Evolutionary conservation across 352 stramenopile genomes (phyloP).

Genomic region (Pythium rhizo-oryzae): DNA sequence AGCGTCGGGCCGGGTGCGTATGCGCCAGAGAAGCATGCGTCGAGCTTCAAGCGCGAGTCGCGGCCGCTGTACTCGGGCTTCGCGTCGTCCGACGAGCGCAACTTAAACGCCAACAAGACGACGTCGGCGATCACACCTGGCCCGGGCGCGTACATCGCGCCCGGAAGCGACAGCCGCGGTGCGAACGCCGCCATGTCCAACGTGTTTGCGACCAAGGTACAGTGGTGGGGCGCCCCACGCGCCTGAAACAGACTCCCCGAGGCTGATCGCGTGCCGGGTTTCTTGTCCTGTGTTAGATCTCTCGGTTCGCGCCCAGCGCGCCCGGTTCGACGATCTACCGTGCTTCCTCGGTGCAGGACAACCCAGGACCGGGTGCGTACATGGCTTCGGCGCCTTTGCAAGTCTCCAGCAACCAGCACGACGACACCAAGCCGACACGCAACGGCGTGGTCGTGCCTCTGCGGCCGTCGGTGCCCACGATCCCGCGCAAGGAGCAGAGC

Average conservation of each 20-base stretch:
- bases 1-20: slow-evolving; percentile 72
- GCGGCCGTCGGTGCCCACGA: slow-evolving; percentile 65
- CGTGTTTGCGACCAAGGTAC: slow-evolving; percentile 72
- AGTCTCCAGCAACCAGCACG: slow-evolving; percentile 13
- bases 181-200: slow-evolving; percentile 42
- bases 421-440: slow-evolving; percentile 1
- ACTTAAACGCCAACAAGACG: slow-evolving; percentile 80
- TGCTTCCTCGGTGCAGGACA: slow-evolving; percentile 71
- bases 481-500: slow-evolving; percentile 73
- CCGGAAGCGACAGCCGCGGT: slow-evolving; percentile 15
- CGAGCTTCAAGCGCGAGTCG: slow-evolving; percentile 47
- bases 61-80: slow-evolving; percentile 69
- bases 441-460: slow-evolving; percentile 19
- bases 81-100: slow-evolving; percentile 65
- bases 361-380: slow-evolving; percentile 53
- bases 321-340: slow-evolving; percentile 72
- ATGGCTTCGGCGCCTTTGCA: neutral
- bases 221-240: neutral
- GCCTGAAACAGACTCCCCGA: neutral
- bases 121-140: slow-evolving; percentile 77
- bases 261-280: too few species aligned
- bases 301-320: slow-evolving; percentile 70
- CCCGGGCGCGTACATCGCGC: slow-evolving; percentile 58
- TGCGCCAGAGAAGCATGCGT: slow-evolving; percentile 45
- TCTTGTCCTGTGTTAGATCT: slow-evolving; percentile 41